These are phyloP conservation scores for Phytophthora tentaculata DNA, from an alignment of 352 stramenopile species.

Conservation along the genomic window DNA sequence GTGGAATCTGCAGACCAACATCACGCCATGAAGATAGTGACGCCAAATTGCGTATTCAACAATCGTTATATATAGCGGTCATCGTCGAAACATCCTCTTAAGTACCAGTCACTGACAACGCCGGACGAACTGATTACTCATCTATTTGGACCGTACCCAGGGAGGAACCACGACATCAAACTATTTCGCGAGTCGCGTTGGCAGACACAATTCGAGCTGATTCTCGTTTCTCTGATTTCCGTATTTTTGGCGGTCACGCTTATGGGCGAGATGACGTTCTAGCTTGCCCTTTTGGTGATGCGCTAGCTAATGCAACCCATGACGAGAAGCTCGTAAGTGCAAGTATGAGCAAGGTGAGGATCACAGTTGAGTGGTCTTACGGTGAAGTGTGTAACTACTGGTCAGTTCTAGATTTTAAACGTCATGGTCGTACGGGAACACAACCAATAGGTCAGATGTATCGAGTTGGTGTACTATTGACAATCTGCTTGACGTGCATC, in stretches of 20 bases:
- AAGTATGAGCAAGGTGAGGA: not conserved
- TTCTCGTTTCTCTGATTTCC: too few species aligned
- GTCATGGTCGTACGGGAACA: not conserved
- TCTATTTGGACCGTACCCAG: not conserved
- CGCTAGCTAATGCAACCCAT: not conserved
- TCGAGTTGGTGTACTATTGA: not conserved
- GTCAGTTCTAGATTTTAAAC: not conserved
- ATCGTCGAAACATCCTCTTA: constrained; percentile 32
- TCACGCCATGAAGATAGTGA: not conserved
- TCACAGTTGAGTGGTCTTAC: not conserved
- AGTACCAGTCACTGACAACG: constrained; percentile 26
- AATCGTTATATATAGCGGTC: constrained; percentile 32
- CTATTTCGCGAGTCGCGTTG: too few species aligned
- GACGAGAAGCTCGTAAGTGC: not conserved
- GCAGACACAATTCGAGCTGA: too few species aligned
- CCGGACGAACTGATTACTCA: constrained; percentile 25
- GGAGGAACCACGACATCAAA: not conserved
- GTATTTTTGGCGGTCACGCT: not conserved
- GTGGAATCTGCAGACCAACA: not conserved
- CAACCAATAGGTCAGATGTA: not conserved
- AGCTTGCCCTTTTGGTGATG: not conserved
- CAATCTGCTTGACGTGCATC: too few species aligned
- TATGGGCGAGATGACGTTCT: not conserved
- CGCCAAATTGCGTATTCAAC: not conserved
- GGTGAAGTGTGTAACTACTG: not conserved